Evolutionary conservation across 2,329 filamentous ascomycete species (phyloP), one percentile per base, ranked within the genome.

Genomic region (Aschersonia sp.): DNA sequence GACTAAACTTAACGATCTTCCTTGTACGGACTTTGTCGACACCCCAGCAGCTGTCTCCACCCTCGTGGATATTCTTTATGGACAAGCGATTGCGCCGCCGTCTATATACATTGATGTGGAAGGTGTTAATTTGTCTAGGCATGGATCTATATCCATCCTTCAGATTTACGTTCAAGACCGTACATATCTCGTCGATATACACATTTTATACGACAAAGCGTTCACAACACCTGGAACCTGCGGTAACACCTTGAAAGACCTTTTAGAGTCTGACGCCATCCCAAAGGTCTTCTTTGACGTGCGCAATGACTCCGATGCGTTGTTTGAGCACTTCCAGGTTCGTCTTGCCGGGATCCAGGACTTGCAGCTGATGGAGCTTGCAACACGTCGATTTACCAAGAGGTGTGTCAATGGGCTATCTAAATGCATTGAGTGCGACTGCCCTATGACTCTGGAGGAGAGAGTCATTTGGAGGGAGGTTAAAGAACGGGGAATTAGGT

Each of bases 211-310:
- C 33, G 33, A 37, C 33, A 37, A 37, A 37, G 33, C 33, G 33
- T 37, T 37, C 33, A 37, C 33, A 37, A 37, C 33, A 37, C 11
- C 33, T 37, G 33, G 33, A 37, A 37, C 33, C 33, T 37, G 33
- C 33, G 33, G 11, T 11, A 6, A 37, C 33, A 37, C 33, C 33
- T 37, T 37, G 11, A 67, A 68, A 50, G 43, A 44, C 0, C 64
- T 79, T 8, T 56, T 79, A 1, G 69, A 79, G 56, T 66, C 62
- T 0, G 6, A 51, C 0, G 7, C 44, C 10, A 53, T 53, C 14
- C 57, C 60, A 0, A 79, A 80, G 52, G 69, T 72, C 32, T 67
- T 80, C 50, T 80, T 78, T 53, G 76, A 81, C 50, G 63, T 81
- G 12, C 71, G 75, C 2, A 75, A 73, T 51, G 74, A 79, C 53